These are phyloP conservation scores for Pleurotus eryngii DNA, from an alignment of 768 basidiomycete genomes.

Conservation along the genomic window DNA sequence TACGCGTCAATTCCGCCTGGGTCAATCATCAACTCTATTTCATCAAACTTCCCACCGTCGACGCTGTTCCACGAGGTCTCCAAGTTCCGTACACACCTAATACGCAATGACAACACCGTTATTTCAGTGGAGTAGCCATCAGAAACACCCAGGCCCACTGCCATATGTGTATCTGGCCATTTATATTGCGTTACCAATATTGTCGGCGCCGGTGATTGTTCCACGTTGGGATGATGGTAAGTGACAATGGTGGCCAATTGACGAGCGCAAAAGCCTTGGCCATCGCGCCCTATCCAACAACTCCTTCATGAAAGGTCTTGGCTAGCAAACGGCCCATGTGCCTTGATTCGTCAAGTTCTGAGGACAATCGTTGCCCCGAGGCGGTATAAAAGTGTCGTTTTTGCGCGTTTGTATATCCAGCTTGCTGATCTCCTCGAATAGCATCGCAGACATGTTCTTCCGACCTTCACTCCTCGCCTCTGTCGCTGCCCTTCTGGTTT, in stretches of 20 bases:
- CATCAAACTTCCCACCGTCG: neutral
- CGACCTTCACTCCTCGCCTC: slow-evolving; percentile 13
- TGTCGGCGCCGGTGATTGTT: neutral
- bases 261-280: neutral
- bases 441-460: neutral
- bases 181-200: neutral
- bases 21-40: slow-evolving; percentile 6
- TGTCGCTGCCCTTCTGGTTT: slow-evolving; percentile 22
- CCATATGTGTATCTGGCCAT: no score
- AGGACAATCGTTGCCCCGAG: neutral
- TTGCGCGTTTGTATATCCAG: no score
- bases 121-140: neutral
- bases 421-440: no score
- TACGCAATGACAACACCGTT: neutral
- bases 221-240: neutral
- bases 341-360: neutral
- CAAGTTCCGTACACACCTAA: neutral
- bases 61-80: slow-evolving; percentile 2
- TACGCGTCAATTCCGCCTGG: neutral
- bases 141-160: no score
- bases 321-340: neutral
- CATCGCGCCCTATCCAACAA: neutral
- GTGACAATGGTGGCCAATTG: neutral
- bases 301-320: neutral
- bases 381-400: neutral